Conservation (phyloP, 2,329 filamentous ascomycete species). For the Rhinocladiella similis region DNA sequence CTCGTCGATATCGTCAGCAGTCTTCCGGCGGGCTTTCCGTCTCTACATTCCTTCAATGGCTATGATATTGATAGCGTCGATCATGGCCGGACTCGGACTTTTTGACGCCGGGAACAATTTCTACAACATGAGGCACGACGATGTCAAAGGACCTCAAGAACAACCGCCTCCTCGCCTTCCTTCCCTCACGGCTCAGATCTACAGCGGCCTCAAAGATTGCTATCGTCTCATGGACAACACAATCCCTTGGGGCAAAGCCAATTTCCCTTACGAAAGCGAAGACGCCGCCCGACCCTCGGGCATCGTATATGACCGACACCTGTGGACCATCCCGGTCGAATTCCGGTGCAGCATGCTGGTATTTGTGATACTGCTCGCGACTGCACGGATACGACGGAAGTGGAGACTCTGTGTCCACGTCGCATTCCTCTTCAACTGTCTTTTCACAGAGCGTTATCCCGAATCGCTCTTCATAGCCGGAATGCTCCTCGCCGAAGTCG, state of each 20-base stretch:
- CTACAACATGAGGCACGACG: conserved; percentile 1
- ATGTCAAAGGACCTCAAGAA: conserved; percentile 28
- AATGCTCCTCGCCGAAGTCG: conserved; percentile 18
- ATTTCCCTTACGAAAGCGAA: conserved; percentile 13
- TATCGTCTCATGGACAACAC: conserved; percentile 14
- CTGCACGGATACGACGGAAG: conserved; percentile 5
- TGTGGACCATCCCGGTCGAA: conserved; percentile 49
- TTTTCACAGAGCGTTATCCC: background rate
- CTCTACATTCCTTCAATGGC: conserved; percentile 44
- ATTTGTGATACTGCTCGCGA: conserved; percentile 10
- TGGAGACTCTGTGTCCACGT: conserved; percentile 1
- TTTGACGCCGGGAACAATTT: conserved; percentile 7
- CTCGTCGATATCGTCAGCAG: conserved; percentile 40
- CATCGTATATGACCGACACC: conserved; percentile 37
- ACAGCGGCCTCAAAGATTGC: conserved; percentile 7
- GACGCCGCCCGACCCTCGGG: conserved; percentile 1
- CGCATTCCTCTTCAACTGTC: conserved; percentile 1
- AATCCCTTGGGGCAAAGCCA: conserved; percentile 11
- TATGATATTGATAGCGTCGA: conserved; percentile 40
- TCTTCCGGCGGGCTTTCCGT: conserved; percentile 44
- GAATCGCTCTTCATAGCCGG: conserved; percentile 20
- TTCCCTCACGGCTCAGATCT: conserved; percentile 26
- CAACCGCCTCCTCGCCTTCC: conserved; percentile 36
- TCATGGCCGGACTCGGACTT: conserved; percentile 39
- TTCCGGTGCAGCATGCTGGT: conserved; percentile 41